These are phyloP conservation scores for Suhomyces bolitotheri DNA, from an alignment of 1,139 yeast species.

Conservation along the genomic window DNA sequence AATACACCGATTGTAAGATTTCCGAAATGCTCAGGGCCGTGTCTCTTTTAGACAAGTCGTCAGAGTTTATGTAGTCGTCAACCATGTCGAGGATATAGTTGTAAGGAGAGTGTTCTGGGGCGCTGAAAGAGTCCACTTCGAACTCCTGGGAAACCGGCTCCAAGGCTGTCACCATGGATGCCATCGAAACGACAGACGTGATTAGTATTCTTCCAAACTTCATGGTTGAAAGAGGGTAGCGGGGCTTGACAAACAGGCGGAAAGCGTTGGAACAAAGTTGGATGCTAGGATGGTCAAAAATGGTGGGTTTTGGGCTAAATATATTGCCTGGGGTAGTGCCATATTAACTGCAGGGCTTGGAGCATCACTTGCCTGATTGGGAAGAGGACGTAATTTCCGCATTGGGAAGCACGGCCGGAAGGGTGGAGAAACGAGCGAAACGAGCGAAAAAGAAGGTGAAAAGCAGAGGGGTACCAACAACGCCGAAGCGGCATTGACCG, in stretches of 20 bases:
- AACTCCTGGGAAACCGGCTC: constrained; percentile 4
- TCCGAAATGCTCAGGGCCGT: constrained; percentile 11
- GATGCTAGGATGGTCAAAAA: too few species aligned
- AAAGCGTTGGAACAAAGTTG: too few species aligned
- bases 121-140: constrained; percentile 1
- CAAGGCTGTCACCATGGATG: constrained; percentile 2
- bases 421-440: background rate
- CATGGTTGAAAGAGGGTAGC: constrained; percentile 2
- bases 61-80: constrained; percentile 2
- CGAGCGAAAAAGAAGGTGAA: too few species aligned
- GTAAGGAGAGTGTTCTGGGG: background rate
- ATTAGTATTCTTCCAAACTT: constrained; percentile 6
- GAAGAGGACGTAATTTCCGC: constrained; percentile 5
- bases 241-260: background rate
- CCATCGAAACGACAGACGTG: constrained; percentile 2
- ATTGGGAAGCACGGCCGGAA: constrained; percentile 1
- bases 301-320: constrained; percentile 5
- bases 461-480: too few species aligned
- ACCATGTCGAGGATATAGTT: constrained; percentile 5
- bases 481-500: too few species aligned
- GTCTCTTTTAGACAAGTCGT: constrained; percentile 19
- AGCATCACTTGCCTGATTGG: constrained; percentile 10
- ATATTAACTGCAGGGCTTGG: background rate
- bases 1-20: constrained; percentile 22
- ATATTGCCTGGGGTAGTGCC: background rate